Evolutionary conservation across 2,329 filamentous ascomycete genomes (phyloP).

Genomic region (Paraphaeosphaeria sporulosa): DNA sequence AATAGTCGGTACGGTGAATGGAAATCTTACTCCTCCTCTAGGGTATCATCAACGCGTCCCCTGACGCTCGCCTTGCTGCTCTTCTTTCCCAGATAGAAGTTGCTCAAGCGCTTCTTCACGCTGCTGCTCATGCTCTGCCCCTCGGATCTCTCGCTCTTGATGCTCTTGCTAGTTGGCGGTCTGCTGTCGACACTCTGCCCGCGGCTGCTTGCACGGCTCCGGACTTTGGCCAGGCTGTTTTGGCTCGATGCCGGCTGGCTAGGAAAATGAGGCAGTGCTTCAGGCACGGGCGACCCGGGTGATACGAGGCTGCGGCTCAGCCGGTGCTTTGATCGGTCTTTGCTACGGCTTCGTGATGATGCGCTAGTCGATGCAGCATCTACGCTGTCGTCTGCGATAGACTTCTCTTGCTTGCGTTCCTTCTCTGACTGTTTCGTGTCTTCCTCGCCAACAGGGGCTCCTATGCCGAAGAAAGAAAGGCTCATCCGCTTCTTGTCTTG

Average conservation of each 20-base stretch:
- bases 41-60: slow-evolving; percentile 36
- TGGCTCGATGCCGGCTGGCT: slow-evolving; percentile 26
- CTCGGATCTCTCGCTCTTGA: slow-evolving; percentile 52
- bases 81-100: slow-evolving; percentile 78
- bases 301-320: slow-evolving; percentile 40
- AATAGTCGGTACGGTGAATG: neutral
- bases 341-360: slow-evolving; percentile 42
- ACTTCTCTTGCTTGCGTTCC: slow-evolving; percentile 28
- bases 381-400: slow-evolving; percentile 25
- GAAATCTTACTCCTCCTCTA: slow-evolving; percentile 42
- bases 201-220: slow-evolving; percentile 22
- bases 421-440: slow-evolving; percentile 25
- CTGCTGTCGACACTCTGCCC: slow-evolving; percentile 23
- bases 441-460: slow-evolving; percentile 37
- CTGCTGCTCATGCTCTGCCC: slow-evolving; percentile 61
- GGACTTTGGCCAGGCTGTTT: slow-evolving; percentile 25
- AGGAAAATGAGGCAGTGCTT: slow-evolving; percentile 38
- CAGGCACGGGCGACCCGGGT: slow-evolving; percentile 36
- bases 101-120: slow-evolving; percentile 79
- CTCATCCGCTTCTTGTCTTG: slow-evolving; percentile 51
- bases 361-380: slow-evolving; percentile 32
- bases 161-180: slow-evolving; percentile 44
- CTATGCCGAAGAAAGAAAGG: slow-evolving; percentile 48
- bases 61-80: slow-evolving; percentile 62
- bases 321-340: slow-evolving; percentile 38